Evolutionary conservation across 1,284 basidiomycete genomes (phyloP).

Genomic region (Ganoderma leucocontextum): DNA sequence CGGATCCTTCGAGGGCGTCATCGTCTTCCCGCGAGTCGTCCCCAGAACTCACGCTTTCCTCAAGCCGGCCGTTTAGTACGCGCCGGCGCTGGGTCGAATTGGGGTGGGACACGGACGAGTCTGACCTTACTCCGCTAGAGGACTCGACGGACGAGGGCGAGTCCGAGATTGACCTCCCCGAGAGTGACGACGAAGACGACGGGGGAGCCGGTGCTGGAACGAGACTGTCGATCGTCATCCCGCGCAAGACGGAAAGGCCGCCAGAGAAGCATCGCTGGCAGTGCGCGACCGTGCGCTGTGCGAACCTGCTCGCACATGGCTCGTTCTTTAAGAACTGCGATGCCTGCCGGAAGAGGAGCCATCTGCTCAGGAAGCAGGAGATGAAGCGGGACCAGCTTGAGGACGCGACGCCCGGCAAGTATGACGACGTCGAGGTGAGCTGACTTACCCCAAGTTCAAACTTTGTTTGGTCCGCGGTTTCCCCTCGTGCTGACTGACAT

Average conservation of each 20-base stretch:
- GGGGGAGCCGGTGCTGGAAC: not conserved
- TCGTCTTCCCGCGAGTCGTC: conserved; percentile 18
- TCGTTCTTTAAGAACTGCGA: conserved; percentile 44
- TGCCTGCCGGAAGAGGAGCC: conserved; percentile 43
- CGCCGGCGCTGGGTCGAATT: conserved; percentile 7
- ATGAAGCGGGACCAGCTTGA: conserved; percentile 5
- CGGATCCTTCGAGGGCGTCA: conserved; percentile 4
- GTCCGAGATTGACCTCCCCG: conserved; percentile 30
- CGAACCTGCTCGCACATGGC: conserved; percentile 28
- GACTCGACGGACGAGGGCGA: conserved; percentile 33
- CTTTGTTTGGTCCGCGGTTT: not conserved
- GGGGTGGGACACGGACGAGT: conserved; percentile 35
- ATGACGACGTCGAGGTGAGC: conserved; percentile 3
- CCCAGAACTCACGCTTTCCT: conserved; percentile 9
- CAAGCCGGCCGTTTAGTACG: not conserved
- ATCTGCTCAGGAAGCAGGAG: conserved; percentile 35
- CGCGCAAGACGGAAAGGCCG: not conserved
- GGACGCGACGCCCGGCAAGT: conserved; percentile 3
- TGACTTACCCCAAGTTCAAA: not conserved
- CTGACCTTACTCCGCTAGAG: conserved; percentile 36
- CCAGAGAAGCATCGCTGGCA: conserved; percentile 23
- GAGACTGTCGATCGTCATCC: conserved; percentile 1
- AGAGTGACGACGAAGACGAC: conserved; percentile 11
- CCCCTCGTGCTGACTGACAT: not conserved
- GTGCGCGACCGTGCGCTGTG: conserved; percentile 28